Evolutionary conservation across 2,329 filamentous ascomycete genomes (phyloP), one percentile per base, ranked within the genome.

Genomic region (Paraconiothyrium brasiliense): DNA sequence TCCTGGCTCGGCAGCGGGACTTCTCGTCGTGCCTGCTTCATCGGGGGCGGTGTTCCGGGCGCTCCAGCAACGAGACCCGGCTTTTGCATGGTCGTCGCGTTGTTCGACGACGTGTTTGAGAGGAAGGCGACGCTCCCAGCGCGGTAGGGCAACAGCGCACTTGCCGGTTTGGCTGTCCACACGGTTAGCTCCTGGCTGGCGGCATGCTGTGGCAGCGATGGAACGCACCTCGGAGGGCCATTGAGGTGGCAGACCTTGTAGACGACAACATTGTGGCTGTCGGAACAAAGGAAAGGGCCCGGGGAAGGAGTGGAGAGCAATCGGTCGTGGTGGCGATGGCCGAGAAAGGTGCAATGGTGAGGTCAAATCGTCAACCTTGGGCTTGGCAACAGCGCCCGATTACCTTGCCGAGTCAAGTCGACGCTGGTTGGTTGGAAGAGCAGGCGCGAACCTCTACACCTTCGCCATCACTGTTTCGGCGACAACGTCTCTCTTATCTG

Each of bases 1-100:
- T 93, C 90, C 82, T 96, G 89, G 79, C 90, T 94, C 67, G 90
- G 84, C 62, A 95, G 84, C 66, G 88, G 89, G 60, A 95, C 91
- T 81, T 94, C 90, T 62, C 74, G 74, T 77, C 86, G 87, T 71
- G 89, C 87, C 71, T 83, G 82, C 73, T 85, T 85, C 81, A 85
- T 81, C 43, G 83, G 82, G 41, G 80, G 80, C 60, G 82, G 81
- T 69, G 80, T 83, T 76, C 81, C 84, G 76, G 81, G 85, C 77
- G 76, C 89, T 70, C 81, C 86, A 77, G 77, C 77, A 46, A 87
- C 82, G 62, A 84, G 83, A 61, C 83, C 83, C 44, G 78, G 79
- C 62, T 70, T 76, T 57, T 74, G 85, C 82, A 64, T 86, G 73
- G 64, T 84, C 82, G 84, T 85, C 65, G 90, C 90, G 75, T 87